phyloP scores from a whole-genome alignment of 2,329 filamentous ascomycete genomes.

The Colletotrichum tofieldiae region DNA sequence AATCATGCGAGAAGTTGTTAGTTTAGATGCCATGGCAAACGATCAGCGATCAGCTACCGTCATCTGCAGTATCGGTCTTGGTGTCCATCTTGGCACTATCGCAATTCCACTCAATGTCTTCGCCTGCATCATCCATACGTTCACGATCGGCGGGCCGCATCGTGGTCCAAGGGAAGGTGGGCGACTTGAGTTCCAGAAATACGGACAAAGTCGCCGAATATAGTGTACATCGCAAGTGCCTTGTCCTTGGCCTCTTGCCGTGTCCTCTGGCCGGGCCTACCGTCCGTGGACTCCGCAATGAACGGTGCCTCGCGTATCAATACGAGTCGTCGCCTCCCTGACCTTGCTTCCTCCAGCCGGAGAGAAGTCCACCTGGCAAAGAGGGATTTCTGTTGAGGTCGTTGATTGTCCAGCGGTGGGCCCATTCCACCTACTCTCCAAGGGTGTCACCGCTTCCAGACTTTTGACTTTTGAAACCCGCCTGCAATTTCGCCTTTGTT shows the following conservation, averaged over 20 bases:
- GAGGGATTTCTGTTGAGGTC: background rate
- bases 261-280: background rate
- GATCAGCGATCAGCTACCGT: background rate
- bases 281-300: background rate
- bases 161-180: background rate
- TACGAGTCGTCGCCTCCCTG: background rate
- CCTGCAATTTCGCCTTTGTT: background rate
- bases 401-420: background rate
- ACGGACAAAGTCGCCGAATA: background rate
- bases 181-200: background rate
- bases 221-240: background rate
- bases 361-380: background rate
- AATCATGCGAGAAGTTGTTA: background rate
- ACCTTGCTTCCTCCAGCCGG: background rate
- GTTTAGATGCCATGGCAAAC: background rate
- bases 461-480: background rate
- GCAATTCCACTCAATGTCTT: background rate
- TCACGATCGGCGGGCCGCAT: background rate
- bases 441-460: constrained; percentile 6
- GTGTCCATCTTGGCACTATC: constrained; percentile 3
- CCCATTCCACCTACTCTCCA: background rate
- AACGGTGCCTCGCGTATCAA: background rate
- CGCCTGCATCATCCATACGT: constrained; percentile 2
- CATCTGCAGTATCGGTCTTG: background rate
- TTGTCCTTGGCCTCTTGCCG: background rate